Percentiles rank a stretch among this genome's conserved stretches.
phyloP scores from a whole-genome alignment of 2,329 filamentous ascomycete species.

The Tolypocladium amazonense region DNA sequence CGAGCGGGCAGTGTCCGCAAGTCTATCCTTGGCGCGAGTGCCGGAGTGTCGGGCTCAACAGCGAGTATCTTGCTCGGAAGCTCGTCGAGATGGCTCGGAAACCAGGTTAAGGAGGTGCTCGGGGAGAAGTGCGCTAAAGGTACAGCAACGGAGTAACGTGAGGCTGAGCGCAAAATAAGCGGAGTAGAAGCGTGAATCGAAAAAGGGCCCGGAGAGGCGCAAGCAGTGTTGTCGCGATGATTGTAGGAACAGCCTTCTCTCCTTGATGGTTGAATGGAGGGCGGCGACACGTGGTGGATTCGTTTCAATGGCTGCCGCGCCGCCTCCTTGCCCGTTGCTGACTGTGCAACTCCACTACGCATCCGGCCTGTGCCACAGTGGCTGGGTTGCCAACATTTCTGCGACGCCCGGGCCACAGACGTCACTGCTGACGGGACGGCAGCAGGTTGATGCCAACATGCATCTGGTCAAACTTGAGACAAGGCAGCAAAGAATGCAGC shows the following conservation, averaged over 20 bases:
- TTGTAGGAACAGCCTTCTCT: neutral
- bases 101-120: neutral
- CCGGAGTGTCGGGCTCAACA: neutral
- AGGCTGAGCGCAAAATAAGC: neutral
- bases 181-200: neutral
- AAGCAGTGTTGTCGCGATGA: neutral
- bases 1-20: neutral
- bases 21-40: neutral
- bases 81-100: neutral
- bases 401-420: neutral
- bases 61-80: neutral
- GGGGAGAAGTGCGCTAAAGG: neutral
- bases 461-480: neutral
- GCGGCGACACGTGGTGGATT: slow-evolving; percentile 5
- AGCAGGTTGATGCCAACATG: too few species aligned
- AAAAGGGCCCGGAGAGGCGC: neutral
- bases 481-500: neutral
- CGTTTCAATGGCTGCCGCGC: neutral
- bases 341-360: neutral
- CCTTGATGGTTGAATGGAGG: neutral
- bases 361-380: neutral
- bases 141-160: neutral
- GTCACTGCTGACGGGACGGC: neutral
- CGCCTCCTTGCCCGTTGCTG: neutral
- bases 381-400: neutral